Evolutionary conservation across 345 rosid genomes (phyloP), one percentile per base, ranked within the genome.

Genomic region (Triadica sebifera): DNA sequence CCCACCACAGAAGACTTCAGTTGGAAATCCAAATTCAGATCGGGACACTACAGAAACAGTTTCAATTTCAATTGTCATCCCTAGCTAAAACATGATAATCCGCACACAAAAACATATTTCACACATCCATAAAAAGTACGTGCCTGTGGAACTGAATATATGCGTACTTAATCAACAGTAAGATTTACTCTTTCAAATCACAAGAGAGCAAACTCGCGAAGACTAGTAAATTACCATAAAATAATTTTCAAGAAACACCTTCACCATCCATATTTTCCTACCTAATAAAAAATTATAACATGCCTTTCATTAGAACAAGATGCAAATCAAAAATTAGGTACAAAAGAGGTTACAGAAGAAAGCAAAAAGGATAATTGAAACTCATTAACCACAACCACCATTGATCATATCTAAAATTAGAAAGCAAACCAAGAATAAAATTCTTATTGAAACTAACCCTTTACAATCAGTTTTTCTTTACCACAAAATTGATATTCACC

Each of bases 401-500:
- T n/a, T 70, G 17, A 69, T 47, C 76, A 84, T 69, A 84, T 74
- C 87, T 83, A 83, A 77, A 74, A 74, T 66, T 78, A 75, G 73
- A 74, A 77, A 78, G 67, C 83, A 76, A 81, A 65, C 81, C 85
- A 65, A 78, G 79, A 81, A 84, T 53, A 57, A 81, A 79, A 83
- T 82, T 81, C 83, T 90, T 85, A 84, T 84, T 85, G 71, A 77
- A 81, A 78, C 90, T 87, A 88, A 73, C 83, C 82, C 89, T 90
- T 88, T 90, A 90, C 92, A 90, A 86, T 86, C 89, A 86, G 89
- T 86, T 76, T 60, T 75, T 57, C 81, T 84, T 79, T 80, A 75
- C 85, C 96, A 87, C 93, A 91, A 89, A 91, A 91, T 87, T 87
- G 91, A 81, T 82, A 78, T 78, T 83, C 84, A 83, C 76, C 86